Evolutionary conservation across 2,329 filamentous ascomycete species (phyloP), one percentile per base, ranked within the genome.

Genomic region (Talaromyces atroroseus): DNA sequence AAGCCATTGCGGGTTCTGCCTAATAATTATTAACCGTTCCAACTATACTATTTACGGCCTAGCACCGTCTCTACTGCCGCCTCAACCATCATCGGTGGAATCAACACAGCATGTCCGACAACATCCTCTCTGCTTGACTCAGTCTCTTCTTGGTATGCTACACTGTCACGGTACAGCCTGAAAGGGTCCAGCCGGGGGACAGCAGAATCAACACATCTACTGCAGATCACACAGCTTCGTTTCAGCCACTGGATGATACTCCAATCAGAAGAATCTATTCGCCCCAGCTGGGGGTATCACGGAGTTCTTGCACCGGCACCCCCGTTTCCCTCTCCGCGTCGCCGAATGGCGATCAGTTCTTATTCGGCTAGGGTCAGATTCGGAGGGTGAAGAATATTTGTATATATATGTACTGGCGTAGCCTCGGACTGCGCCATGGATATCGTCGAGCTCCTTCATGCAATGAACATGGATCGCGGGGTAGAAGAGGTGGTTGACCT

Each of bases 401-500:
- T 14, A 40, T 8, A 52, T 56, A 52, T 51, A 56, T 23, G 38
- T 40, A 18, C 18, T 38, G 40, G 12, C 4, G 12, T 24, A 34
- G n/a, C 51, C 52, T 26, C 18, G 34, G 51, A n/a, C 51, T 36
- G 40, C 23, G 63, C 42, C 42, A 72, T 72, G 67, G 66, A 68
- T 52, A 59, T 72, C 20, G 61, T 66, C 26, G 68, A 71, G 48
- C 38, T 70, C 50, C 45, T 57, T 23, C 32, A 38, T n/a, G 64
- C 63, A 10, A 64, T 69, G 64, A 66, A 68, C 55, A 57, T 64
- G 47, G 61, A 60, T 54, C 60, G 59, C 60, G 66, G 66, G 51
- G 56, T 57, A 52, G 66, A 70, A 42, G 65, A 67, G 52, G 56
- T 65, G 7, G 70, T 84, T 59, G 83, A 86, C 65, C 68, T 85